Conservation (phyloP, 1,284 basidiomycete genomes). For the Leucoagaricus sp. region DNA sequence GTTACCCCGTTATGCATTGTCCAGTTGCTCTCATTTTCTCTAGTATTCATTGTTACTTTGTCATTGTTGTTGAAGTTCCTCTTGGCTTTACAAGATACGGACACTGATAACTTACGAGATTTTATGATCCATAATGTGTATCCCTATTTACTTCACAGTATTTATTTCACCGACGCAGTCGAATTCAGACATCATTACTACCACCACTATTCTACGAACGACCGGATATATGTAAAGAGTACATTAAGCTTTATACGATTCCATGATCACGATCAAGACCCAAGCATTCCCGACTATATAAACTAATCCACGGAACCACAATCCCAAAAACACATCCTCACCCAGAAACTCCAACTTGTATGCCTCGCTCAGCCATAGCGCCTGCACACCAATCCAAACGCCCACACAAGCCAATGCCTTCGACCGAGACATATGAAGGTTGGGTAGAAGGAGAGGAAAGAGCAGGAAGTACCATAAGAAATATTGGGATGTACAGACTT, state of each 20-base stretch:
- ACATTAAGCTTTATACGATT: conserved; percentile 38
- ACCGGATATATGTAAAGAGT: no score
- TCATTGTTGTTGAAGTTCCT: background rate
- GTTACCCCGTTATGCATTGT: background rate
- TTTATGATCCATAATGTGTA: background rate
- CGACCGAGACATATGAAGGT: conserved; percentile 49
- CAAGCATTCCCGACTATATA: conserved; percentile 79
- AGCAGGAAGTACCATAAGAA: conserved; percentile 98
- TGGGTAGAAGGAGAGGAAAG: conserved; percentile 80
- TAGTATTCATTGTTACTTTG: background rate
- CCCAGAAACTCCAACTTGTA: conserved; percentile 90
- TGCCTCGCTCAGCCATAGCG: conserved; percentile 82
- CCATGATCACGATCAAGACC: conserved; percentile 69
- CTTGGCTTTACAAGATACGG: no score
- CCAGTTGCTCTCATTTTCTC: no score
- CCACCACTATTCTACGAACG: background rate
- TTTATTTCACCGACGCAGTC: no score
- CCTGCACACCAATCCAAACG: conserved; percentile 82
- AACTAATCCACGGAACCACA: conserved; percentile 80
- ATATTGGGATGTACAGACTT: conserved; percentile 99
- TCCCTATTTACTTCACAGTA: background rate
- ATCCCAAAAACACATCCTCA: conserved; percentile 63
- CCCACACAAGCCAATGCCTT: conserved; percentile 45
- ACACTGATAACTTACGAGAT: background rate
- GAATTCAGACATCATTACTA: background rate